Evolutionary conservation across 768 basidiomycete species (phyloP).

Genomic region (Exidia glandulosa): DNA sequence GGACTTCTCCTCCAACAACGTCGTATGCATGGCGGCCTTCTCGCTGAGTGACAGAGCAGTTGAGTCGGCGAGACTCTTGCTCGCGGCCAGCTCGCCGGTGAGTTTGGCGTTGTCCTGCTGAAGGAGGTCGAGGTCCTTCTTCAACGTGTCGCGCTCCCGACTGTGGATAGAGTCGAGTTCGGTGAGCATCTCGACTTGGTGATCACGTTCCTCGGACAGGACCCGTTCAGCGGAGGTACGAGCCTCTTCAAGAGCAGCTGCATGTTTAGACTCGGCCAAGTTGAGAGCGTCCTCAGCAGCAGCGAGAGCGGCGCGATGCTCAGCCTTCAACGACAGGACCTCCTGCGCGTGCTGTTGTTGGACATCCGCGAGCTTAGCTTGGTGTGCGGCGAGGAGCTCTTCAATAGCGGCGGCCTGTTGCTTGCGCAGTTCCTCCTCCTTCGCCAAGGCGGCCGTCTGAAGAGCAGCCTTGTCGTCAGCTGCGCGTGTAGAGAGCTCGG

Average conservation of each 20-base stretch:
- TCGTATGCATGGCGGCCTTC: constrained; percentile 22
- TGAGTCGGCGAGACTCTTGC: constrained; percentile 37
- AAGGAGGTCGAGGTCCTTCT: constrained; percentile 22
- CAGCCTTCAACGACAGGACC: constrained; percentile 9
- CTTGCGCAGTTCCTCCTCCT: constrained; percentile 35
- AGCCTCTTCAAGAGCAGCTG: constrained; percentile 20
- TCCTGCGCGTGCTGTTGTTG: constrained; percentile 4
- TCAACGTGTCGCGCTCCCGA: constrained; percentile 33
- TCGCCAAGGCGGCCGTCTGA: background rate
- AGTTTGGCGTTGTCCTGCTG: constrained; percentile 34
- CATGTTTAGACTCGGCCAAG: constrained; percentile 20
- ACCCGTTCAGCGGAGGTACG: constrained; percentile 32
- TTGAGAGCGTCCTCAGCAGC: constrained; percentile 10
- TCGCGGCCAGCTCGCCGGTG: constrained; percentile 44
- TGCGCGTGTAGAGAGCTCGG: constrained; percentile 24
- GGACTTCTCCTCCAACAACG: constrained; percentile 40
- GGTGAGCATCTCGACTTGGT: constrained; percentile 32
- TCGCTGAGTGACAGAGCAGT: constrained; percentile 22
- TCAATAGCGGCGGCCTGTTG: constrained; percentile 15
- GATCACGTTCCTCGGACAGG: constrained; percentile 37
- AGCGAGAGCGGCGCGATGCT: constrained; percentile 2
- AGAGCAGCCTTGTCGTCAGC: constrained; percentile 10
- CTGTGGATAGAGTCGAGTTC: constrained; percentile 39
- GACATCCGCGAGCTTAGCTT: background rate
- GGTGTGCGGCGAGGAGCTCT: background rate